Evolutionary conservation across 1,139 yeast species (phyloP).

Genomic region (Starmera stellimalicola): DNA sequence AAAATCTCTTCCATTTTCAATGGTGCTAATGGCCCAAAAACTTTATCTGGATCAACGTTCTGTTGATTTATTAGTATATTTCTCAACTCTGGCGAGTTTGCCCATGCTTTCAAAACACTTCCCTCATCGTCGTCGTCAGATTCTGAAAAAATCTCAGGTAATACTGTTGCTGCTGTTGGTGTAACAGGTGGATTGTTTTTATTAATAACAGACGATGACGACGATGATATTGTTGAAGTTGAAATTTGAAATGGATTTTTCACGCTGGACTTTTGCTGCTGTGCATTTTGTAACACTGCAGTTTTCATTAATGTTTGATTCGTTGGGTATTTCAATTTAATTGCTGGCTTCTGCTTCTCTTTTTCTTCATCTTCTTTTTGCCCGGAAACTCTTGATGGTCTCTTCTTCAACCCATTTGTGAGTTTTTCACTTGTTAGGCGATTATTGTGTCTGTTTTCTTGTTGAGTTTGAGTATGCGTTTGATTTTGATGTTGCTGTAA

Average conservation of each 20-base stretch:
- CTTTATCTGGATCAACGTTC: slow-evolving; percentile 53
- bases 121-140: slow-evolving; percentile 51
- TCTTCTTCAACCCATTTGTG: slow-evolving; percentile 13
- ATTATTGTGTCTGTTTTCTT: no score
- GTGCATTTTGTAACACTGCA: slow-evolving; percentile 25
- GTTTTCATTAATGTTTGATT: slow-evolving; percentile 23
- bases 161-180: slow-evolving; percentile 14
- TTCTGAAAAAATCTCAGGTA: slow-evolving; percentile 39
- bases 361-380: background rate
- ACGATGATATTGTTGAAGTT: slow-evolving; percentile 5
- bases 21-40: slow-evolving; percentile 74
- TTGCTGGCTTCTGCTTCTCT: background rate
- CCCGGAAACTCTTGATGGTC: slow-evolving; percentile 13
- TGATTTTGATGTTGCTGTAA: background rate
- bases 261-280: slow-evolving; percentile 14
- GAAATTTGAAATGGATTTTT: slow-evolving; percentile 10
- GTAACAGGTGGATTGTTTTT: slow-evolving; percentile 14
- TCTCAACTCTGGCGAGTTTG: slow-evolving; percentile 53
- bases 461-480: slow-evolving; percentile 9
- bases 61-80: slow-evolving; percentile 47
- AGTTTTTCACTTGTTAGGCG: slow-evolving; percentile 17
- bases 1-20: slow-evolving; percentile 64
- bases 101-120: slow-evolving; percentile 60
- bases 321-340: slow-evolving; percentile 4
- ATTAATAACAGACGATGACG: slow-evolving; percentile 2